A percentile compares a stretch with the other conserved stretches of the same genome.
phyloP scores from a whole-genome alignment of 345 rosid species.

The Eucalyptus fibrosa region DNA sequence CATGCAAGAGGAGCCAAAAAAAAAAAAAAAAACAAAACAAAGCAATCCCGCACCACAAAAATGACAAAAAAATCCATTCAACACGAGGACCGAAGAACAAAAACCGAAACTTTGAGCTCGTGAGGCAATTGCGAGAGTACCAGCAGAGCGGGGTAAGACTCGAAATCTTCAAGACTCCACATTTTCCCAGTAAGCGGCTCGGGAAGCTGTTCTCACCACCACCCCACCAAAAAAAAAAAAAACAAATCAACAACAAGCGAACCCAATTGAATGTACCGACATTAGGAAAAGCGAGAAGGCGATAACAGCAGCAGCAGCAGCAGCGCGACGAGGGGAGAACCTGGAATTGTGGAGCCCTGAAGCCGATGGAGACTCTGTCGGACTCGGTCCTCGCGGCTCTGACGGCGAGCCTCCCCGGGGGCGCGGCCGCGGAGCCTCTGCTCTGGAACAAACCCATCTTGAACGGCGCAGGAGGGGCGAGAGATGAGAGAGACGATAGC shows the following conservation, averaged over 20 bases:
- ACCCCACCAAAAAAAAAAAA: background rate
- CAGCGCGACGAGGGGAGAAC: slow-evolving; percentile 1
- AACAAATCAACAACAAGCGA: background rate
- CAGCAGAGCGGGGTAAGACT: slow-evolving; percentile 64
- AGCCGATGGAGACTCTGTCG: slow-evolving; percentile 43
- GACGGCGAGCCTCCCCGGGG: slow-evolving; percentile 18
- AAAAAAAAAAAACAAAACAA: background rate
- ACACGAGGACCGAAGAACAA: background rate
- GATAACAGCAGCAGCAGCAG: background rate
- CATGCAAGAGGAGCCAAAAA: background rate
- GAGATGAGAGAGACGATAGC: background rate
- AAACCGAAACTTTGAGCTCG: background rate
- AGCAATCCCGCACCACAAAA: background rate
- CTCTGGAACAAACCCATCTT: slow-evolving; percentile 11
- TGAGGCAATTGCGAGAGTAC: background rate
- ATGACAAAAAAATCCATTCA: background rate
- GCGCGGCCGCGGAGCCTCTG: slow-evolving; percentile 2
- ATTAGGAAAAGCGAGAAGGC: background rate
- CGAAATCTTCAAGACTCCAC: slow-evolving; percentile 79
- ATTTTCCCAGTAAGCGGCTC: slow-evolving; percentile 77
- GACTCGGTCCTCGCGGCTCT: slow-evolving; percentile 65
- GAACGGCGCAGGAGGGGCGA: background rate
- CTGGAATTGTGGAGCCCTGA: slow-evolving; percentile 60
- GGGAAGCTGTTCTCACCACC: slow-evolving; percentile 26
- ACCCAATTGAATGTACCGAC: background rate